Evolutionary conservation across 139 green algal species (phyloP).

Genomic region (Micractinium sp.): DNA sequence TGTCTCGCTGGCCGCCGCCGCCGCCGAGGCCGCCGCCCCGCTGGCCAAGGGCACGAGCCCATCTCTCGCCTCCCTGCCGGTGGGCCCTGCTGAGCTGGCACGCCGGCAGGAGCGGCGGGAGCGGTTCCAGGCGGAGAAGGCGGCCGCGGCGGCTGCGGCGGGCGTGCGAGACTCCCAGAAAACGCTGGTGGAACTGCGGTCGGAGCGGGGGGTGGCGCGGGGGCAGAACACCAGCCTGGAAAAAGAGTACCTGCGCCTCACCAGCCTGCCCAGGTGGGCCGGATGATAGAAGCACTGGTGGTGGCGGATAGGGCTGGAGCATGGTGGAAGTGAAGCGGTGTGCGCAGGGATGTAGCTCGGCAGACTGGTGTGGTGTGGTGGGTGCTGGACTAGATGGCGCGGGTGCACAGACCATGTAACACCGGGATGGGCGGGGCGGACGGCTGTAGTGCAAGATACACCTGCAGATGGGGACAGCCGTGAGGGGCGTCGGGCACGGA

Average conservation of each 20-base stretch:
- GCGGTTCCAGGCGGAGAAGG: slow-evolving; percentile 44
- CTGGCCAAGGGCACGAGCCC: neutral
- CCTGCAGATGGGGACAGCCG: no score
- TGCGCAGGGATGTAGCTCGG: no score
- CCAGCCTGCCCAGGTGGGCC: slow-evolving; percentile 46
- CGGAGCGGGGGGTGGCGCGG: neutral
- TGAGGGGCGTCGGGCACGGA: no score
- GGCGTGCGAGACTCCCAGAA: neutral
- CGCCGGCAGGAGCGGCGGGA: slow-evolving; percentile 40
- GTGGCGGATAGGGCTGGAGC: no score
- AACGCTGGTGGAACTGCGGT: slow-evolving; percentile 26
- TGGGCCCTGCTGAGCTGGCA: slow-evolving; percentile 29
- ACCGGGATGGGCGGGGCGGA: no score
- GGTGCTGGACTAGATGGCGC: no score
- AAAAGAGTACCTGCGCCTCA: slow-evolving; percentile 67
- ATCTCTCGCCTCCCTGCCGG: slow-evolving; percentile 1
- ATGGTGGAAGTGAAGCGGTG: neutral
- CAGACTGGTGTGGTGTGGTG: no score
- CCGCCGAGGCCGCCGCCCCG: neutral
- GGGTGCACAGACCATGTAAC: no score
- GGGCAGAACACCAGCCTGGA: slow-evolving; percentile 51
- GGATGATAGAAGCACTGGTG: no score
- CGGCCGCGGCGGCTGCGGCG: slow-evolving; percentile 12
- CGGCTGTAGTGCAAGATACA: no score
- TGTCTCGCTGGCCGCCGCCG: neutral